Conservation (phyloP, 2,329 filamentous ascomycete genomes). For the Berkeleyomyces basicola region DNA sequence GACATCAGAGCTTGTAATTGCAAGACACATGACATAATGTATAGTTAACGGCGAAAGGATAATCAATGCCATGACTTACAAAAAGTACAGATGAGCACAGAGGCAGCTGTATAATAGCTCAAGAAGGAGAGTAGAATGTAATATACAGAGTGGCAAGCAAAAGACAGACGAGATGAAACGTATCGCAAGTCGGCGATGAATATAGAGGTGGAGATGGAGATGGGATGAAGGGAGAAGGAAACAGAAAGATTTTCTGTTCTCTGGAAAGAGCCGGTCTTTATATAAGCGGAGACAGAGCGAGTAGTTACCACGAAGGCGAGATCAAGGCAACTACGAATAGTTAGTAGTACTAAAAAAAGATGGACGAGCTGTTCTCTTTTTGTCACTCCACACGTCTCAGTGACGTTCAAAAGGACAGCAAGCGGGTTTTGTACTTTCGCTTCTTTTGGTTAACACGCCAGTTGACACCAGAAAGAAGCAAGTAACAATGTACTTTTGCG, state of each 20-base stretch:
- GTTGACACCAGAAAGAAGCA: neutral
- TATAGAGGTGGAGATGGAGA: neutral
- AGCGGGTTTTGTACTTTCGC: slow-evolving; percentile 1
- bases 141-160: neutral
- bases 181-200: neutral
- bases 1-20: neutral
- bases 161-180: neutral
- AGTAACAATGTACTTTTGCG: too few relatives aligned
- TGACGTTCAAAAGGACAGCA: slow-evolving; percentile 15
- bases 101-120: neutral
- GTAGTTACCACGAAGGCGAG: neutral
- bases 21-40: neutral
- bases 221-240: neutral
- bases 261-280: neutral
- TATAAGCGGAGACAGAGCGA: neutral
- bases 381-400: neutral
- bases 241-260: neutral
- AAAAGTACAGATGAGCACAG: neutral
- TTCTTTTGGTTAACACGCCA: neutral
- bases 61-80: neutral
- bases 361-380: neutral
- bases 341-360: neutral
- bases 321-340: neutral
- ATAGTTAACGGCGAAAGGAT: neutral
- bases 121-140: neutral